Base-by-base conservation (phyloP, 805 yeast genomes). In the Wickerhamiella alocasiicola region DNA sequence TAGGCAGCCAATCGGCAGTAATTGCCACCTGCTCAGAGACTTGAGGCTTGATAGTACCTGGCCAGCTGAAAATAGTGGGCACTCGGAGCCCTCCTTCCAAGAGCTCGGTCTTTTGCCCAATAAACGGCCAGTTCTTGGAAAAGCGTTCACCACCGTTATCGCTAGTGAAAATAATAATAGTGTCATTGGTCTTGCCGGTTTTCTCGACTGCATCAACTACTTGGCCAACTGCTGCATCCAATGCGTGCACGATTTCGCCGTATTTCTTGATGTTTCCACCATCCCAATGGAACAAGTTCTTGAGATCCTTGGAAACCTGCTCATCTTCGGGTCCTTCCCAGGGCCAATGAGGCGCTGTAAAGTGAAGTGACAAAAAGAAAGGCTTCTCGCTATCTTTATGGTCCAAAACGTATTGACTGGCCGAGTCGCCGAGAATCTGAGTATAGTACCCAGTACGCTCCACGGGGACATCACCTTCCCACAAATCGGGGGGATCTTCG, bases 311-410 rank as follows among this genome's bases (percentile, higher is more conserved):
- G 39, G 72, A 61, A 5, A 61, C 51, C 5, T 67, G 68, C 36
- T 55, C 54, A n/a, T 46, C 52, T 27, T 48, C 44, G 5, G 77
- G 77, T 1, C 79, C 79, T 54, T 74, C 79, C 49, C 66, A 64
- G 9, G 80, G 80, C 79, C 80, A 74, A 51, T 74, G 79, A 3
- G 79, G 80, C 1, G 80, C 79, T 4, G 78, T 72, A 49, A 70
- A 73, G 6, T 78, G 74, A 43, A 74, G 56, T 18, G 62, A 55
- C 4, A 74, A 72, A 43, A 72, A 69, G 46, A 70, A 74, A 7
- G 79, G 79, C 48, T 68, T 57, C n/a, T 59, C 69, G 4, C 26
- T 27, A 30, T 24, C 42, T 30, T 55, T 42, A 37, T 59, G 71
- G 48, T 68, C 62, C 46, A 63, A 65, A 23, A 56, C 62, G 46